Base-by-base conservation (phyloP, 2,329 filamentous ascomycete species). In the Monosporascus sp. region DNA sequence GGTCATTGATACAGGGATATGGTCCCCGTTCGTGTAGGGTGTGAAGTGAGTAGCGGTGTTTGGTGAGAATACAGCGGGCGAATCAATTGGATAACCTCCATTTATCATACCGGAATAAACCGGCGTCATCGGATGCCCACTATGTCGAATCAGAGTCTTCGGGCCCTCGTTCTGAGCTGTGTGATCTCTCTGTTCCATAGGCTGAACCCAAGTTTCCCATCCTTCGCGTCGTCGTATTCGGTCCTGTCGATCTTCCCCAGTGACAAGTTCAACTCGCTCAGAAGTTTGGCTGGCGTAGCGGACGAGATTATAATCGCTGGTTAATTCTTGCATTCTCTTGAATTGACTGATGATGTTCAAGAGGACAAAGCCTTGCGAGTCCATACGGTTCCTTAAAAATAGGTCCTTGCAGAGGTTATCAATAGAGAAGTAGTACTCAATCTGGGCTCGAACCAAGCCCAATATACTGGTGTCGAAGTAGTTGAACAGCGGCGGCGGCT, bases 341-440 rank as follows among this genome's bases (percentile, higher is more conserved):
- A 99, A 99, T n/a, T 79, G 80, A 22, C 88, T 82, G 61, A 99
- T 87, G 54, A 96, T 81, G 37, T 81, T 78, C 50, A 99, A 74
- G 49, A 84, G 85, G 16, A 97, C 92, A 65, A 92, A 97, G 19
- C 94, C 94, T 69, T 97, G 89, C 1, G 88, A 89, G 68, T 99
- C 93, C 94, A 99, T 97, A 63, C 92, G 86, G 64, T 84, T 86
- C 53, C 94, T 87, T 55, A 99, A 78, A 71, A 85, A 97, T 65
- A 89, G 79, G 66, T 99, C 94, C 72, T 96, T 97, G 79, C 90
- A 89, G 49, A 97, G 79, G 68, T 99, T 99, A 65, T 97, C 89
- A 27, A 96, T 82, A 0, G 93, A 97, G 73, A 99, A 96, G 72
- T 99, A 99, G 75, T 97, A 99, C 65, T 96, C 91, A 38, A 91